Conservation (phyloP, 1,284 basidiomycete genomes). For the Hemileia vastatrix region DNA sequence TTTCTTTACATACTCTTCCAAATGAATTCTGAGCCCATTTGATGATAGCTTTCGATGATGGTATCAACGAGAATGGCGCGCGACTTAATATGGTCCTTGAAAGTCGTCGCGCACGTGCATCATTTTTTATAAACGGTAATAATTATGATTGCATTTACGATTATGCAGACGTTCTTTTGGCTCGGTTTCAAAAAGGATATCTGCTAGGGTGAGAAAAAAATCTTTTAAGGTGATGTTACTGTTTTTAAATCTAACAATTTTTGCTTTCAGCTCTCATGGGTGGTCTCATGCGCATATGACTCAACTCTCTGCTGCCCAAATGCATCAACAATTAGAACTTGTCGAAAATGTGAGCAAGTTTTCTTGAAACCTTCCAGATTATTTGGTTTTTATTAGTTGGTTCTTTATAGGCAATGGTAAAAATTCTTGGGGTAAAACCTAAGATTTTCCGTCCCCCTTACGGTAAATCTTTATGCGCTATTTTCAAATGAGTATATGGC, state of each 20-base stretch:
- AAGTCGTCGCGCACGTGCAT: neutral
- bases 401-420: constrained; percentile 12
- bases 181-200: constrained; percentile 11
- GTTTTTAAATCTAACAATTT: neutral
- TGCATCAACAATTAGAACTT: constrained; percentile 13
- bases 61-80: neutral
- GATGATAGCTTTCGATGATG: constrained; percentile 22
- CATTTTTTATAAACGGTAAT: constrained; percentile 14
- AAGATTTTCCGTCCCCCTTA: constrained; percentile 13
- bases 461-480: neutral
- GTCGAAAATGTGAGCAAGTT: constrained; percentile 2
- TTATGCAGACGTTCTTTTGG: neutral
- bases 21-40: too few species aligned
- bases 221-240: neutral
- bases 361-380: neutral
- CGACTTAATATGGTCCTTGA: constrained; percentile 1
- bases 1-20: too few species aligned
- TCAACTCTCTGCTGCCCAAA: neutral
- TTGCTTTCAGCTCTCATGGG: constrained; percentile 9
- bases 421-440: constrained; percentile 18
- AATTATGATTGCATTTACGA: constrained; percentile 16
- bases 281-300: constrained; percentile 15
- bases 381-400: neutral
- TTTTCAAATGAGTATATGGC: neutral
- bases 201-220: neutral